Base-by-base conservation (phyloP, 2,329 filamentous ascomycete genomes). In the Ilyonectria destructans region DNA sequence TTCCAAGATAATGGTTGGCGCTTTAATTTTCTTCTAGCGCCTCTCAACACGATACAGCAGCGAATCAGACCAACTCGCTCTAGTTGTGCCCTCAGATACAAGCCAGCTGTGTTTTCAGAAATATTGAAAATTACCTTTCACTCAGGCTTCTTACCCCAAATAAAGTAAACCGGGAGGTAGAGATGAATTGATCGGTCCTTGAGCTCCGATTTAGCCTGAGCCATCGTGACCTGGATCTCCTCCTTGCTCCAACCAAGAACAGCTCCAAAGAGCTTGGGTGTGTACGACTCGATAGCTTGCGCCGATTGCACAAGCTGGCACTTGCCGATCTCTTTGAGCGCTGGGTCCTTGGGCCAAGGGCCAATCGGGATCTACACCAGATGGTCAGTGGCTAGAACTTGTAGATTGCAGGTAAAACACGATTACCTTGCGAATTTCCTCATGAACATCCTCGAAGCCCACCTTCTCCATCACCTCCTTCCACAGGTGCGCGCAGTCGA, bases 171-270 rank as follows among this genome's bases (percentile, higher is more conserved):
- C 21, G 40, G 40, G 29, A 40, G 29, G 21, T 60, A 69, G 23
- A 69, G 43, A 40, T 69, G 67, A 33, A 62, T 54, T 15, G 62
- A 46, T 51, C 62, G 55, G 40, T 69, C 58, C 62, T 58, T 58
- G 21, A 69, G 58, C 35, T 69, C 67, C 17, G 54, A 64, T 35
- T 68, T 68, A 15, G 56, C 54, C 55, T 52, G 46, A 29, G 65
- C 65, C 48, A 68, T 68, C 13, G 64, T 19, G 2, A 63, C 54
- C 48, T 68, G 55, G 40, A 68, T 68, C 49, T 68, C 65, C 6
- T 55, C 40, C 46, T 52, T 45, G 4, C 46, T 26, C 65, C 65
- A 68, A 29, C 65, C 65, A 35, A 68, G 59, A 12, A 66, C 35
- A 6, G 31, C n/a, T 10, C 31, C 57, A 21, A 65, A 65, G 23